Base-by-base conservation (phyloP, 352 stramenopile genomes). In the Sclerospora graminicola region DNA sequence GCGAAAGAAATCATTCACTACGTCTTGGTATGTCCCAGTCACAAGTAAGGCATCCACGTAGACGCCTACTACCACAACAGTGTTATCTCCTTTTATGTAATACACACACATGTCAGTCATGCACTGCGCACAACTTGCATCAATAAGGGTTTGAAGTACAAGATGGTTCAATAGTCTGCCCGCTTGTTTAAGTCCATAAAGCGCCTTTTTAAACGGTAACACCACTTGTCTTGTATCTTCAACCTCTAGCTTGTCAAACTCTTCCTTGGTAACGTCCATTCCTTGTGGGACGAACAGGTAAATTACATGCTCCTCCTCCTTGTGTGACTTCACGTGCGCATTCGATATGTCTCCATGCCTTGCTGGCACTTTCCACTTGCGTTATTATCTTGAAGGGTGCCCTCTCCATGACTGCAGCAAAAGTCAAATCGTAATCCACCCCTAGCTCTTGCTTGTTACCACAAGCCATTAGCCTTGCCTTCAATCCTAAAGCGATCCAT, bases 21-120 rank as follows among this genome's bases (percentile, higher is more conserved):
- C 32, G 13, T 18, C n/a, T 5, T 30, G 15, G 2, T 14, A 41
- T 4, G 55, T 55, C 0, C 32, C 51, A 0, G 47, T 66, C 0
- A 54, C 49, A 3, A 23, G 38, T 27, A 54, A 48, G 1, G 41
- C 41, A 8, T 56, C 40, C 0, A 55, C 52, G 43, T 68, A 66
- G 0, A 53, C 39, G 5, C 57, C 59, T 1, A 57, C 48, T 2
- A 43, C 31, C 1, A 13, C 31, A 15, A 23, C 37, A 33, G 2
- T 41, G 9, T 0, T 35, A 5, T 0, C n/a, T 15, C 10, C 39
- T 1, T 6, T 9, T 15, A 41, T 46, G 24, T 42, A 63, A 29
- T 55, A 63, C 1, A 68, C 11, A 34, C 57, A 72, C 29, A 48
- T 31, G 38, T 73, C 57, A 2, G 53, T 52, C 2, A 48, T 34